A percentile compares a stretch with the other conserved stretches of the same genome.
Evolutionary conservation across 2,329 filamentous ascomycete genomes (phyloP).

Genomic region (Pseudocercospora musae): DNA sequence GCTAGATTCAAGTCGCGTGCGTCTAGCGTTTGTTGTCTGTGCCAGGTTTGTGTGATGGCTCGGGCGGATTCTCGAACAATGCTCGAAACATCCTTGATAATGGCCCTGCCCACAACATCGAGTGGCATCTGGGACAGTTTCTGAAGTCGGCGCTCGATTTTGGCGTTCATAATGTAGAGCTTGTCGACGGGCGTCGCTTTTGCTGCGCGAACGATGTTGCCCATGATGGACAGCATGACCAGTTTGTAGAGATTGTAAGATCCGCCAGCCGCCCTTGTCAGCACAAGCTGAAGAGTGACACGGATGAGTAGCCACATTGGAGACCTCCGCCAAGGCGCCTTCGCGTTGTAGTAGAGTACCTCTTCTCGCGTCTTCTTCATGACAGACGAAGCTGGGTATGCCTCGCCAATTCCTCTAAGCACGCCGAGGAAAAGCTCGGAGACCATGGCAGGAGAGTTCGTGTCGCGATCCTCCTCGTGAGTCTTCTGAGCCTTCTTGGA

Average conservation of each 20-base stretch:
- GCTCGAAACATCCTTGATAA: background rate
- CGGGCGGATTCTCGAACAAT: background rate
- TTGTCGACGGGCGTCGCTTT: conserved; percentile 7
- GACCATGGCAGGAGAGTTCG: conserved; percentile 55
- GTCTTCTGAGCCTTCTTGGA: conserved; percentile 49
- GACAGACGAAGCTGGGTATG: conserved; percentile 39
- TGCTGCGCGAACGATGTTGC: conserved; percentile 42
- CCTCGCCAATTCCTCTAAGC: conserved; percentile 53
- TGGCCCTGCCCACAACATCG: background rate
- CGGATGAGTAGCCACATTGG: conserved; percentile 62
- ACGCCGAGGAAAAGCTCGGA: conserved; percentile 59
- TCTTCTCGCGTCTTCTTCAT: conserved; percentile 63
- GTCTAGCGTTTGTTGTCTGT: background rate
- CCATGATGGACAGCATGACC: conserved; percentile 49
- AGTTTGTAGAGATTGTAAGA: conserved; percentile 27
- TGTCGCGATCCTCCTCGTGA: conserved; percentile 57
- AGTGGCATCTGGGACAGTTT: conserved; percentile 17
- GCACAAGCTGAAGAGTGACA: conserved; percentile 54
- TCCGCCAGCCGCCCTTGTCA: conserved; percentile 37
- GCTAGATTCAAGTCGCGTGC: conserved; percentile 10
- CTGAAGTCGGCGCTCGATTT: conserved; percentile 24
- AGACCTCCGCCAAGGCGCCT: conserved; percentile 59
- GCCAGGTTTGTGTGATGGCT: background rate
- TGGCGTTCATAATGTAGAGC: conserved; percentile 25
- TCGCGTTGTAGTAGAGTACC: conserved; percentile 47